Conservation (phyloP, 1,139 yeast species). For the Yamadazyma pseudoaaseri region DNA sequence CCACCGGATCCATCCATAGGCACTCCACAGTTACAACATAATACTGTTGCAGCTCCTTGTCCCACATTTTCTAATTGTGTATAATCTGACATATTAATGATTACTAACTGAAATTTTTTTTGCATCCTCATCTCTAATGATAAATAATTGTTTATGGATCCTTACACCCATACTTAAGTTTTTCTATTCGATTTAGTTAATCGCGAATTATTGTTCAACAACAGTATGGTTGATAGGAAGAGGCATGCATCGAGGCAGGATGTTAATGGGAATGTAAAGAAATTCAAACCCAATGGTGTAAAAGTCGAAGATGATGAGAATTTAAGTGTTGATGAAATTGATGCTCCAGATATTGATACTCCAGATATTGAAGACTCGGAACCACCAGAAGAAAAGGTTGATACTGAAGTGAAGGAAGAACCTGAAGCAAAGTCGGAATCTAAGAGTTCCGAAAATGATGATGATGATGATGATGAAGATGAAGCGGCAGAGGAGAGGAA, state of each 20-base stretch:
- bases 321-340: slow-evolving; percentile 3
- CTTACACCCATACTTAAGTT: neutral
- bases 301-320: slow-evolving; percentile 8
- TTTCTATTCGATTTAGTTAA: no score
- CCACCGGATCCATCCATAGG: slow-evolving; percentile 97
- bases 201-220: no score
- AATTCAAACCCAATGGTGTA: slow-evolving; percentile 2
- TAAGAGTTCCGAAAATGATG: slow-evolving; percentile 13
- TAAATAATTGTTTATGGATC: neutral
- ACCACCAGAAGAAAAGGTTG: slow-evolving; percentile 10
- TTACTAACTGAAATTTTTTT: slow-evolving; percentile 1
- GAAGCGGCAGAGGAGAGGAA: slow-evolving; percentile 55
- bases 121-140: slow-evolving; percentile 3
- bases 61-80: slow-evolving; percentile 37
- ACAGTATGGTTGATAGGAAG: slow-evolving; percentile 38
- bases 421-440: slow-evolving; percentile 13
- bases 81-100: slow-evolving; percentile 44
- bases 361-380: neutral
- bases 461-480: slow-evolving; percentile 40
- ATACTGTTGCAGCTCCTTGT: slow-evolving; percentile 69
- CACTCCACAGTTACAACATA: slow-evolving; percentile 98
- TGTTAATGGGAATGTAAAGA: slow-evolving; percentile 7
- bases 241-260: slow-evolving; percentile 16
- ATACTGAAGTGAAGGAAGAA: slow-evolving; percentile 12
- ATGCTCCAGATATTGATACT: neutral